Evolutionary conservation across 257 asterid genomes (phyloP), one percentile per base, ranked within the genome.

Genomic region (Hygrophila difformis): DNA sequence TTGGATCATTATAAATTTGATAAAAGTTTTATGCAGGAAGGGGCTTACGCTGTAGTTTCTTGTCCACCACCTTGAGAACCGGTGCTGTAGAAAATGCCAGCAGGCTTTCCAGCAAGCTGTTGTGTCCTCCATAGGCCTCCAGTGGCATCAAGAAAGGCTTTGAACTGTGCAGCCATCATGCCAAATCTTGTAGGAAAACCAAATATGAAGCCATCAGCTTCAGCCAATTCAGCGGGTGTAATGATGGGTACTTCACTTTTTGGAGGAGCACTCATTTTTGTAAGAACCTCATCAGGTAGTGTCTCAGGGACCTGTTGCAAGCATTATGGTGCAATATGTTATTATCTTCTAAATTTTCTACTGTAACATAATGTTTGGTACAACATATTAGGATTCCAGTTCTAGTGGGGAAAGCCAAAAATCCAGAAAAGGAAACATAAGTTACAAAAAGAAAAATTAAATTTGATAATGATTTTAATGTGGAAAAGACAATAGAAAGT

Each of bases 1-100:
- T 22, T 13, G 33, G 53, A 45, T 14, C 15, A 24, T 15, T 21
- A 24, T 19, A 4, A 7, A 36, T 24, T 15, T 6, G 10, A 45
- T 6, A 53, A 4, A 40, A n/a, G n/a, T n/a, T 21, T 22, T 31
- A 42, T 1, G 17, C 5, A 0, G 22, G 50, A 29, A 21, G 28
- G 53, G 34, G 28, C 64, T 55, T 64, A 84, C 84, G 95, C 71
- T 1, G 95, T 84, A 21, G 87, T 81, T 67, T 84, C 93, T 47
- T 84, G 95, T 8, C 93, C 95, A 4, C 93, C 89, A 7, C 93
- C 84, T 64, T 84, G 93, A 52, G 91, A 84, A 8, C 95, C 93
- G 21, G 95, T 81, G 81, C 93, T 73, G 61, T 66, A 81, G 74
- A 84, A 84, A 44, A 84, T 65, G 39, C 91, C 95, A n/a, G 95